These are phyloP conservation scores for Nicotiana rustica DNA, from an alignment of 305 asterid genomes.

Conservation along the genomic window DNA sequence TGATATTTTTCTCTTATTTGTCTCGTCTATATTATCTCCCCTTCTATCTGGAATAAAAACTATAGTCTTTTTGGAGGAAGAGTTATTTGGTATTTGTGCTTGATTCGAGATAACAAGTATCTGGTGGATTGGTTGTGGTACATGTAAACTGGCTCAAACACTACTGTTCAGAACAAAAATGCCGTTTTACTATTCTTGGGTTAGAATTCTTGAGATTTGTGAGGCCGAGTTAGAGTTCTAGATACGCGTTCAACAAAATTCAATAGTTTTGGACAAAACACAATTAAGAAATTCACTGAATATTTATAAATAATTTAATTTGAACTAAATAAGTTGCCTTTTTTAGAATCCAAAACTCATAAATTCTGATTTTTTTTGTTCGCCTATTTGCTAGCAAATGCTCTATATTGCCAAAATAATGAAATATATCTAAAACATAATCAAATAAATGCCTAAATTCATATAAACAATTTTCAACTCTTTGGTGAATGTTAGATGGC, in stretches of 20 bases:
- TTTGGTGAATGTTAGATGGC: not conserved
- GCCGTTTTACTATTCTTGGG: not conserved
- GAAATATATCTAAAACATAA: not conserved
- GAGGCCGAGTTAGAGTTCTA: no score
- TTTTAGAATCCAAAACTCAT: no score
- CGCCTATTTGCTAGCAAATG: not conserved
- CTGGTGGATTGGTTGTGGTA: fast-evolving
- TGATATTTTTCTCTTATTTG: not conserved
- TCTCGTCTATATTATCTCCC: not conserved
- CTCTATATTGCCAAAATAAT: not conserved
- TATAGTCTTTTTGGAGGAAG: not conserved
- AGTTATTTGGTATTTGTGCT: not conserved
- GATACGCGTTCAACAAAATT: no score
- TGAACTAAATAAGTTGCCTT: no score
- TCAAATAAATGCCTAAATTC: not conserved
- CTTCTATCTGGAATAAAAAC: not conserved
- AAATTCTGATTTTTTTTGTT: no score
- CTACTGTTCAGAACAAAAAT: not conserved
- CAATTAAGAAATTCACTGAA: no score
- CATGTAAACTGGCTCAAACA: not conserved
- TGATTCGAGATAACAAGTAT: not conserved
- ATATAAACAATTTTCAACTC: not conserved
- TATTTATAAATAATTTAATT: no score
- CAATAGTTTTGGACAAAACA: no score
- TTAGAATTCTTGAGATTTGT: not conserved